Conservation (phyloP, 2,329 filamentous ascomycete genomes). For the Phialemoniopsis sp. region DNA sequence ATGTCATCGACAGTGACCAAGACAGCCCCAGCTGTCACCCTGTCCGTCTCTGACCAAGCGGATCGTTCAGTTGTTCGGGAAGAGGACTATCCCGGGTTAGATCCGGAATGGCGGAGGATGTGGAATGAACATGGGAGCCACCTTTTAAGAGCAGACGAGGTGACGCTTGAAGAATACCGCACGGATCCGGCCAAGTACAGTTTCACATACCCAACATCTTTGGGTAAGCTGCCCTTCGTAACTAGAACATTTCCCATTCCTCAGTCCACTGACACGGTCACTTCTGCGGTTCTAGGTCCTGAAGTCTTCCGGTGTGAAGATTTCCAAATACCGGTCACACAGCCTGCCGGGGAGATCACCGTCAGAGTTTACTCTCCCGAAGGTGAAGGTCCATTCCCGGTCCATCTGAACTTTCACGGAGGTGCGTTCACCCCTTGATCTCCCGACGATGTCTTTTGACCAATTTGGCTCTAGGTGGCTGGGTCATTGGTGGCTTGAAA, state of each 20-base stretch:
- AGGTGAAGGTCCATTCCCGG: constrained; percentile 17
- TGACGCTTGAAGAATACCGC: constrained; percentile 19
- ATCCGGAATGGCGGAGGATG: too few species aligned
- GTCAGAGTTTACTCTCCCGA: constrained; percentile 19
- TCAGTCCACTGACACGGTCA: too few species aligned
- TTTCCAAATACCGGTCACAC: constrained; percentile 14
- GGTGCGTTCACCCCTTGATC: constrained; percentile 5
- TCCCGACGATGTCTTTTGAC: constrained; percentile 1
- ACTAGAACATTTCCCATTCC: too few species aligned
- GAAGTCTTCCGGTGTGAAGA: too few species aligned
- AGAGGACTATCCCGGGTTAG: too few species aligned
- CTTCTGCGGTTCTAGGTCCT: too few species aligned
- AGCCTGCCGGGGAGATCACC: constrained; percentile 15
- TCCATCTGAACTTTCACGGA: constrained; percentile 18
- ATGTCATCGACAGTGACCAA: too few species aligned
- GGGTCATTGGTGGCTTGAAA: constrained; percentile 17
- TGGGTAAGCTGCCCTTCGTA: too few species aligned
- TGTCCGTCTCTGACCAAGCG: too few species aligned
- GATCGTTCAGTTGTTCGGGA: too few species aligned
- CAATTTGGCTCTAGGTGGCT: constrained; percentile 11
- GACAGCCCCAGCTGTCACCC: too few species aligned
- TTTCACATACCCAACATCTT: constrained; percentile 20
- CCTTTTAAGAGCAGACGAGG: constrained; percentile 18
- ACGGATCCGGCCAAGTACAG: constrained; percentile 17
- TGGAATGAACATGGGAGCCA: not conserved